Percentiles rank a stretch among this genome's conserved stretches.
These are phyloP conservation scores for Blastomyces parvus DNA, from an alignment of 2,329 filamentous ascomycete genomes.

Conservation along the genomic window DNA sequence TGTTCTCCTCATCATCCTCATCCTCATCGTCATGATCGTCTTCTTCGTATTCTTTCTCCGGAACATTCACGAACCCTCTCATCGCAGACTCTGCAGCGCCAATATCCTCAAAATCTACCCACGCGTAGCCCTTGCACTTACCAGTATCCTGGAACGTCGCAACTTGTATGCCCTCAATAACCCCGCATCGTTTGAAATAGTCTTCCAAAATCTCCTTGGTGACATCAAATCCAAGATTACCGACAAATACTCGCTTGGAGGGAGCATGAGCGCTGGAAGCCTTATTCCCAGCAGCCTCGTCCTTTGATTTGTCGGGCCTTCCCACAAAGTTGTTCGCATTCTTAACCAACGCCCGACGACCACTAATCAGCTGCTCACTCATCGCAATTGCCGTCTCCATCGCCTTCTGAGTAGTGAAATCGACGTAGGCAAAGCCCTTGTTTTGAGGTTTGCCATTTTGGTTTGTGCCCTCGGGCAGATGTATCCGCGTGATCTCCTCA, in stretches of 20 bases:
- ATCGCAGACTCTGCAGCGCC: conserved; percentile 67
- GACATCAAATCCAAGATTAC: conserved; percentile 74
- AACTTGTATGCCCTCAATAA: conserved; percentile 72
- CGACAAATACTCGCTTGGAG: conserved; percentile 76
- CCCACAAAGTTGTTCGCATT: conserved; percentile 83
- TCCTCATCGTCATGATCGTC: conserved; percentile 35
- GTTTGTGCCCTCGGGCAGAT: conserved; percentile 59
- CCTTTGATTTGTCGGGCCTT: conserved; percentile 59
- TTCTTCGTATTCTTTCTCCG: conserved; percentile 48
- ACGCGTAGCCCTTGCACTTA: conserved; percentile 96
- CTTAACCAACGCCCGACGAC: conserved; percentile 84
- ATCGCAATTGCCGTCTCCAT: conserved; percentile 71
- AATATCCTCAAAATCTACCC: conserved; percentile 80
- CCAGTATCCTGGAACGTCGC: conserved; percentile 94
- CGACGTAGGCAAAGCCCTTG: conserved; percentile 93
- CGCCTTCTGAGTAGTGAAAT: conserved; percentile 62
- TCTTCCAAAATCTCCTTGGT: conserved; percentile 70
- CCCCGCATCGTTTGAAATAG: conserved; percentile 78
- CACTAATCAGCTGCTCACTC: conserved; percentile 70
- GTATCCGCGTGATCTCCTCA: conserved; percentile 70
- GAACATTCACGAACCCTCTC: conserved; percentile 65
- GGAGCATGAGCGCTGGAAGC: conserved; percentile 44
- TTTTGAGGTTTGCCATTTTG: conserved; percentile 51
- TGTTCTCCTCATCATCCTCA: conserved; percentile 16
- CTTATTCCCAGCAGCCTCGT: conserved; percentile 19